Evolutionary conservation across 768 basidiomycete species (phyloP).

Genomic region (Pisolithus sp.): DNA sequence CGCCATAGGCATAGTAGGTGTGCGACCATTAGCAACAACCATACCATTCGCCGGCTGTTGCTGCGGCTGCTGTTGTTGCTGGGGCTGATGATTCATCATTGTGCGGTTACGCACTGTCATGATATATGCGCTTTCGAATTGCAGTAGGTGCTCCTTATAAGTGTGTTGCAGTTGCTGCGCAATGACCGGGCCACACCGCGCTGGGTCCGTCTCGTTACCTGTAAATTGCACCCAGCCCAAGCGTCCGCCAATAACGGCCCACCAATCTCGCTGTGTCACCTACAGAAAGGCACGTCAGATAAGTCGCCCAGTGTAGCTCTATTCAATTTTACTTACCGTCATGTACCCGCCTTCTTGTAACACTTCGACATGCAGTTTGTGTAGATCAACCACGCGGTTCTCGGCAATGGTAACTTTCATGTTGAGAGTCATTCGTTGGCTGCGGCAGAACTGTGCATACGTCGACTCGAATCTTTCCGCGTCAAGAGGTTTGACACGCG

Average conservation of each 20-base stretch:
- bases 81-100: background rate
- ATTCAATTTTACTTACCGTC: conserved; percentile 32
- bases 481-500: conserved; percentile 34
- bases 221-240: conserved; percentile 64
- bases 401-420: conserved; percentile 42
- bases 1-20: conserved; percentile 5
- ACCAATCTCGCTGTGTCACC: conserved; percentile 51
- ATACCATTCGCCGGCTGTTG: conserved; percentile 12
- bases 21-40: conserved; percentile 6
- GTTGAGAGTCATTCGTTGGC: conserved; percentile 36
- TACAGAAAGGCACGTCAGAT: conserved; percentile 20
- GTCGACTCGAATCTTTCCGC: conserved; percentile 46
- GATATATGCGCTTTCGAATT: conserved; percentile 54
- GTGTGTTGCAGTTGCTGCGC: conserved; percentile 55
- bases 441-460: conserved; percentile 43
- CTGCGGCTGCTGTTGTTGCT: conserved; percentile 12
- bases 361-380: conserved; percentile 52
- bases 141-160: conserved; percentile 51
- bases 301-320: background rate
- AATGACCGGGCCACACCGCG: conserved; percentile 53
- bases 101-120: conserved; percentile 28
- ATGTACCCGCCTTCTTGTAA: conserved; percentile 49
- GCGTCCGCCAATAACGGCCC: conserved; percentile 62
- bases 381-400: conserved; percentile 51
- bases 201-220: conserved; percentile 52